These are phyloP conservation scores for Blastocystis hominis DNA, from an alignment of 352 stramenopile species.

Conservation along the genomic window DNA sequence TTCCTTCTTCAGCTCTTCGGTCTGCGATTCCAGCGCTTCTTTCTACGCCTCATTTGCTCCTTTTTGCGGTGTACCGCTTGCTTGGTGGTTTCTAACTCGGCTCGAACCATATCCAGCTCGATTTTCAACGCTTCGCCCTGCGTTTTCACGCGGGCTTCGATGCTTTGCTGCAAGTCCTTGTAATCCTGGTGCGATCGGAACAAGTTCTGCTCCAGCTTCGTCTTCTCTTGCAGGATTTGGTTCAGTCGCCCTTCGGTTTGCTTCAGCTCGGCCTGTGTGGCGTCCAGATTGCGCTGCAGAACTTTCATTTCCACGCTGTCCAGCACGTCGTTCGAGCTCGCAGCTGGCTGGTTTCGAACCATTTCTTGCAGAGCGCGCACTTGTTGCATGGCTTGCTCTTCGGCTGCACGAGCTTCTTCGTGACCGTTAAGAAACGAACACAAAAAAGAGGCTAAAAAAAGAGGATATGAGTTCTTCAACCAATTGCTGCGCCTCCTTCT, in stretches of 20 bases:
- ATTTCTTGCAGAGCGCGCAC: conserved; percentile 52
- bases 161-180: conserved; percentile 1
- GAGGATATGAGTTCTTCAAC: conserved; percentile 41
- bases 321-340: no score
- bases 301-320: conserved; percentile 28
- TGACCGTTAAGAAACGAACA: background rate
- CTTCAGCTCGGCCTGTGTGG: background rate
- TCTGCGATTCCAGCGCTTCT: background rate
- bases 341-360: conserved; percentile 25
- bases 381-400: conserved; percentile 34
- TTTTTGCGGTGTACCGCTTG: background rate
- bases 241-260: conserved; percentile 29
- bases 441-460: background rate
- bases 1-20: background rate
- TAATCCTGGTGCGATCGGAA: conserved; percentile 46
- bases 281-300: conserved; percentile 14
- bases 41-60: background rate
- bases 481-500: conserved; percentile 29
- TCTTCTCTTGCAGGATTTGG: conserved; percentile 32
- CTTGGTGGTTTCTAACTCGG: background rate
- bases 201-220: conserved; percentile 39
- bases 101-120: background rate
- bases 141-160: background rate
- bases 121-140: conserved; percentile 8
- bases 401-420: conserved; percentile 10